Evolutionary conservation across 1,284 basidiomycete species (phyloP), one percentile per base, ranked within the genome.

Genomic region (Ustilago trichophora): DNA sequence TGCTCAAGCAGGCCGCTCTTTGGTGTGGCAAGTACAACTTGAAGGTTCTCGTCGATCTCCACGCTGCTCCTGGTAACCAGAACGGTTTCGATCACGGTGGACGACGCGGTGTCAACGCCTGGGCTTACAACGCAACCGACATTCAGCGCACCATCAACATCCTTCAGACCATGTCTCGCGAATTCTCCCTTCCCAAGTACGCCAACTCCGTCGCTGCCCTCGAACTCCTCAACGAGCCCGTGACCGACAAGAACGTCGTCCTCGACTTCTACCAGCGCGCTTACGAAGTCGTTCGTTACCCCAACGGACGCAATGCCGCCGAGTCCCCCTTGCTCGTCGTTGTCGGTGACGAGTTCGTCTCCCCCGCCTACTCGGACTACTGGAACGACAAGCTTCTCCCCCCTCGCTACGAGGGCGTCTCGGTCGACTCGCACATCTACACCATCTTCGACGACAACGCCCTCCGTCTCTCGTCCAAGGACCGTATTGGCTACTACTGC

Each of bases 331-430:
- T 75, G 11, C 40, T 73, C 7, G 66, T 78, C 16, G 84, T 92
- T 53, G 86, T 95, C 47, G 88, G 91, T 76, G 94, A 96, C 78
- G 92, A 90, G 3, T 91, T 96, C 86, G 88, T 92, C 80, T 84
- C 87, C 27, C 83, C 92, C 27, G 86, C 85, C 55, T 49, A 42
- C 33, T 57, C 52, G 35, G 44, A 59, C 45, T 89, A 86, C 73
- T 95, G 91, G 90, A 82, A 84, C 45, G 87, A 87, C 36, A 90
- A 89, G 78, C 85, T 90, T 85, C 84, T 85, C 1, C 71, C 84
- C 22, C 81, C 84, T 85, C 59, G 75, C n/a, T 85, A 81, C 73
- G 73, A 83, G 47, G 88, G 87, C 29, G 92, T 94, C 24, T 86
- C 89, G 21, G 86, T 96, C 82, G 93, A 96, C 55, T 72, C 75